Evolutionary conservation across 2,329 filamentous ascomycete species (phyloP).

Genomic region (Aschersonia sp.): DNA sequence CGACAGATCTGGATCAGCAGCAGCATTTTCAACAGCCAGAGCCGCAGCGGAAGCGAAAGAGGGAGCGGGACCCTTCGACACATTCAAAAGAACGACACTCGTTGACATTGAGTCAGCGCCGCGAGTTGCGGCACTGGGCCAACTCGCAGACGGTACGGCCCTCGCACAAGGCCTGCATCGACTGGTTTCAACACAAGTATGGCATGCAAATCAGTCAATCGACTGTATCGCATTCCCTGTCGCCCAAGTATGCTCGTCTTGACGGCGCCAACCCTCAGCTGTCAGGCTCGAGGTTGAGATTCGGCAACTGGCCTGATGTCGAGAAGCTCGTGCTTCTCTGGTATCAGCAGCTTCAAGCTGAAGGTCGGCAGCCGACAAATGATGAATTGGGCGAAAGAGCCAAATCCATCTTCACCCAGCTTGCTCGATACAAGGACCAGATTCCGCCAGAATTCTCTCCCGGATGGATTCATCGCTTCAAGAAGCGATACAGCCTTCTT

Average conservation of each 20-base stretch:
- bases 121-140: slow-evolving; percentile 45
- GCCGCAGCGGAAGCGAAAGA: too few relatives aligned
- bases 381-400: slow-evolving; percentile 50
- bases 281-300: slow-evolving; percentile 46
- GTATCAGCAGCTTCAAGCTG: slow-evolving; percentile 36
- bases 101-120: slow-evolving; percentile 46
- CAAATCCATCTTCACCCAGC: slow-evolving; percentile 40
- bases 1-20: slow-evolving; percentile 10
- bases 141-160: slow-evolving; percentile 40
- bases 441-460: slow-evolving; percentile 46
- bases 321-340: slow-evolving; percentile 42
- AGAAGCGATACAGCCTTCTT: slow-evolving; percentile 46
- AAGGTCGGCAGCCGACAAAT: slow-evolving; percentile 44
- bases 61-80: neutral
- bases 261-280: slow-evolving; percentile 45
- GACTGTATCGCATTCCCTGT: slow-evolving; percentile 47
- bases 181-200: slow-evolving; percentile 46
- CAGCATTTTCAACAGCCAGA: neutral
- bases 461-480: slow-evolving; percentile 51
- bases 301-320: slow-evolving; percentile 51
- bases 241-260: slow-evolving; percentile 46
- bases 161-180: slow-evolving; percentile 47
- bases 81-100: slow-evolving; percentile 38
- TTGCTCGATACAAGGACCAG: slow-evolving; percentile 47
- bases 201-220: slow-evolving; percentile 48